Evolutionary conservation across 768 basidiomycete species (phyloP).

Genomic region (Lactarius akahatsu): DNA sequence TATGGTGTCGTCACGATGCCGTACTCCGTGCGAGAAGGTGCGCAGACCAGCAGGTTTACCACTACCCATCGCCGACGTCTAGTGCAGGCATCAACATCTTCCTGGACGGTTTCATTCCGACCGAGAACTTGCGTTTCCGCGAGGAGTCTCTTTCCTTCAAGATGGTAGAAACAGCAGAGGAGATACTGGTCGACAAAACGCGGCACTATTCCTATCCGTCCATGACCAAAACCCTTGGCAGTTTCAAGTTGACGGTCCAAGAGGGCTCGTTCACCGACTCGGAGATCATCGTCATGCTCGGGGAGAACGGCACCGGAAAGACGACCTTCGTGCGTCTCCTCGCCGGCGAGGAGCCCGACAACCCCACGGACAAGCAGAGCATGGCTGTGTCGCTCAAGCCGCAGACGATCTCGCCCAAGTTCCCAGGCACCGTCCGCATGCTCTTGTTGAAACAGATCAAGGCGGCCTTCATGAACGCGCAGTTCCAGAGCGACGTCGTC

Average conservation of each 20-base stretch:
- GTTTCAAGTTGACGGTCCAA: constrained; percentile 93
- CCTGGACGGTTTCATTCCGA: constrained; percentile 97
- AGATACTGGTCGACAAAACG: constrained; percentile 81
- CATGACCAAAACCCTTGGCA: constrained; percentile 96
- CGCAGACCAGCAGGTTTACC: constrained; percentile 27
- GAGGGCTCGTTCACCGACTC: constrained; percentile 94
- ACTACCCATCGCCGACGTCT: constrained; percentile 8
- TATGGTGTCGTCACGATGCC: constrained; percentile 99
- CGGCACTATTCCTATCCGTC: constrained; percentile 88
- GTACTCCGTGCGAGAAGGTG: constrained; percentile 95
- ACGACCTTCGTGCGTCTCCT: constrained; percentile 96
- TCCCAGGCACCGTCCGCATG: constrained; percentile 96
- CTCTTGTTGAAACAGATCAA: constrained; percentile 93
- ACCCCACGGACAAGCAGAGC: constrained; percentile 75
- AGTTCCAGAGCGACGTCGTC: constrained; percentile 97
- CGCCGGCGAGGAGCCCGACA: constrained; percentile 90
- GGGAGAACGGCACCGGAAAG: constrained; percentile 99
- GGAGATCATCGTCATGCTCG: constrained; percentile 98
- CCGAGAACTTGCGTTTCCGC: constrained; percentile 97
- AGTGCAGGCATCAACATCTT: constrained; percentile 94
- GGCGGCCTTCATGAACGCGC: constrained; percentile 96
- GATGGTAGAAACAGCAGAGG: constrained; percentile 96
- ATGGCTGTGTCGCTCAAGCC: constrained; percentile 94
- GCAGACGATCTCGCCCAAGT: constrained; percentile 97
- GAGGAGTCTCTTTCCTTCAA: constrained; percentile 96